Evolutionary conservation across 805 yeast genomes (phyloP).

Genomic region (Candida mattraensis): DNA sequence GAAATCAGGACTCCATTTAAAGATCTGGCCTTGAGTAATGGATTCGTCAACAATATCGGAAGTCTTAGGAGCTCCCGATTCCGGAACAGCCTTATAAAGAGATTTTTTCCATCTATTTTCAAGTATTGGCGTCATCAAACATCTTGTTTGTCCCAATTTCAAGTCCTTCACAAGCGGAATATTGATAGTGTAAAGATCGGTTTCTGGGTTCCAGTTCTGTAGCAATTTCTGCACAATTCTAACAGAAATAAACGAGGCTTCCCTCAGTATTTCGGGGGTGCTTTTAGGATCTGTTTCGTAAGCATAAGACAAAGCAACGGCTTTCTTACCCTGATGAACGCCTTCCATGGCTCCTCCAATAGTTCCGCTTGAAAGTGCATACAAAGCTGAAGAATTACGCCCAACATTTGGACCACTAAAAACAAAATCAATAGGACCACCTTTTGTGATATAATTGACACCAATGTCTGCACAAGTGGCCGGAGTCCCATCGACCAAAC

Average conservation of each 20-base stretch:
- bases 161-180: constrained; percentile 68
- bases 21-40: constrained; percentile 45
- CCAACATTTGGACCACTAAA: constrained; percentile 96
- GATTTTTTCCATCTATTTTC: constrained; percentile 69
- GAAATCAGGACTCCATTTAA: constrained; percentile 85
- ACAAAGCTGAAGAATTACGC: constrained; percentile 84
- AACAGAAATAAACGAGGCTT: constrained; percentile 70
- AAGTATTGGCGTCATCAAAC: constrained; percentile 74
- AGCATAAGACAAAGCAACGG: constrained; percentile 88
- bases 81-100: constrained; percentile 16
- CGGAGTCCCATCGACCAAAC: constrained; percentile 87
- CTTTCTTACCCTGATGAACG: constrained; percentile 63
- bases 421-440: constrained; percentile 76
- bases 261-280: constrained; percentile 48
- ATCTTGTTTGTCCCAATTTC: constrained; percentile 54
- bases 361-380: constrained; percentile 89
- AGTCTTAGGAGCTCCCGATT: constrained; percentile 11
- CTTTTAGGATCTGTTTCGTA: constrained; percentile 53
- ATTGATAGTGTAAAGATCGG: constrained; percentile 80
- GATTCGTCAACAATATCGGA: constrained; percentile 50
- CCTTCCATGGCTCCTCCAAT: constrained; percentile 98
- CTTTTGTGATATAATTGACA: constrained; percentile 59
- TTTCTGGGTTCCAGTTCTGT: constrained; percentile 53
- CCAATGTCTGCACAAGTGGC: constrained; percentile 96
- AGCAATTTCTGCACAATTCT: constrained; percentile 60